Evolutionary conservation across 2,329 filamentous ascomycete species (phyloP).

Genomic region (Colletotrichum abscissum): DNA sequence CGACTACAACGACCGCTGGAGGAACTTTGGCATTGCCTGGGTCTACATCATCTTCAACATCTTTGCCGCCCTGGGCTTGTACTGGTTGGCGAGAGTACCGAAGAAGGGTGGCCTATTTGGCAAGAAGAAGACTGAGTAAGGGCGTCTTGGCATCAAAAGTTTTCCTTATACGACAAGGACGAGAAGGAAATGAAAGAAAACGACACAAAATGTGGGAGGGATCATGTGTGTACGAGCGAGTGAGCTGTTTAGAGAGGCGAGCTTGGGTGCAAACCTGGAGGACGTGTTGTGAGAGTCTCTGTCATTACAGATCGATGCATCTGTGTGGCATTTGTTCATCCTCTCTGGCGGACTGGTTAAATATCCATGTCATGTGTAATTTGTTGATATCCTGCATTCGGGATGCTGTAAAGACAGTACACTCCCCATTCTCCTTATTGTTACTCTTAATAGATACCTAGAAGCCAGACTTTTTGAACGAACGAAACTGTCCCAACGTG

Average conservation of each 20-base stretch:
- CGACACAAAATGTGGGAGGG: neutral
- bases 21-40: constrained; percentile 75
- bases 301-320: neutral
- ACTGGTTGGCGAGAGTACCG: constrained; percentile 64
- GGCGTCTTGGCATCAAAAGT: neutral
- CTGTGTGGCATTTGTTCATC: neutral
- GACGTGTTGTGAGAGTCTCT: neutral
- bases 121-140: constrained; percentile 47
- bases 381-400: neutral
- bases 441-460: constrained; percentile 15
- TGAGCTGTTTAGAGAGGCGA: constrained; percentile 24
- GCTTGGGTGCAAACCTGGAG: constrained; percentile 22
- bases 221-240: neutral
- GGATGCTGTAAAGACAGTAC: neutral
- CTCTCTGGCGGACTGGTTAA: neutral
- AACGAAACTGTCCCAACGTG: neutral
- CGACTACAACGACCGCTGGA: constrained; percentile 70
- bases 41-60: constrained; percentile 70
- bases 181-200: neutral
- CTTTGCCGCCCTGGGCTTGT: constrained; percentile 63
- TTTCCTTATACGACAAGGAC: neutral
- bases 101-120: constrained; percentile 48
- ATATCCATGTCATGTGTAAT: neutral
- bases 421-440: neutral
- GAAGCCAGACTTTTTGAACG: neutral